A percentile compares a stretch with the other conserved stretches of the same genome.
phyloP scores from a whole-genome alignment of 495 filamentous ascomycete species.

The Hamigera avellanea region DNA sequence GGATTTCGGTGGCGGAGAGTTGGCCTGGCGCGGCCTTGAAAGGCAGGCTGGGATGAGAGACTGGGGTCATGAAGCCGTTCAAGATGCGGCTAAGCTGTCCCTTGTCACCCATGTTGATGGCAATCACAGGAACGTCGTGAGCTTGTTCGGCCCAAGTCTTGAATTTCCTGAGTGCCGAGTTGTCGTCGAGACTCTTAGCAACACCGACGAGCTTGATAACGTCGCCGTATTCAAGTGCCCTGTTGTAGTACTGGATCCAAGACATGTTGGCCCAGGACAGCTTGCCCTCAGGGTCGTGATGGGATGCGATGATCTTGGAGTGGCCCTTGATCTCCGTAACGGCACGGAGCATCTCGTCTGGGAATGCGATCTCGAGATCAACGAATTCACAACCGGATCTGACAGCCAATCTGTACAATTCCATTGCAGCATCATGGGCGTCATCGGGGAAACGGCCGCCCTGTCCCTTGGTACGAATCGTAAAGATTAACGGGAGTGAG shows the following conservation, averaged over 20 bases:
- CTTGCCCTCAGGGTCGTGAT: slow-evolving; percentile 73
- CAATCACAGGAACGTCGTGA: slow-evolving; percentile 74
- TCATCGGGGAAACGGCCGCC: slow-evolving; percentile 82
- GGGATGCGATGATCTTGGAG: slow-evolving; percentile 83
- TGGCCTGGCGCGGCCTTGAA: slow-evolving; percentile 94
- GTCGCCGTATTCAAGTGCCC: slow-evolving; percentile 75
- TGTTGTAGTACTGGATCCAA: slow-evolving; percentile 81
- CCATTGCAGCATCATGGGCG: slow-evolving; percentile 52
- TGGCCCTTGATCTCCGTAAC: slow-evolving; percentile 58
- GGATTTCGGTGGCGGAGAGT: slow-evolving; percentile 82
- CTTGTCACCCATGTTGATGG: slow-evolving; percentile 86
- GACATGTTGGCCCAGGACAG: slow-evolving; percentile 82
- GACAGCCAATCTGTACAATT: slow-evolving; percentile 67
- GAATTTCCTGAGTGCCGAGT: slow-evolving; percentile 75
- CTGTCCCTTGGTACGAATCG: slow-evolving; percentile 73
- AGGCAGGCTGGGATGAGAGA: slow-evolving; percentile 79
- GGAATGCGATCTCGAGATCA: slow-evolving; percentile 85
- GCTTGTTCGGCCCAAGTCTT: slow-evolving; percentile 58
- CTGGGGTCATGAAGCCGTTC: slow-evolving; percentile 90
- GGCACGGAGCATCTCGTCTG: slow-evolving; percentile 54
- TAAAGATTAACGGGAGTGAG: slow-evolving; percentile 88
- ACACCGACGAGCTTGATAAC: slow-evolving; percentile 90
- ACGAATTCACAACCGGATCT: slow-evolving; percentile 82
- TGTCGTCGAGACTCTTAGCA: slow-evolving; percentile 68
- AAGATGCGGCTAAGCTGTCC: slow-evolving; percentile 85